A percentile compares a stretch with the other conserved stretches of the same genome.
These are phyloP conservation scores for Kazachstania martiniae DNA, from an alignment of 805 yeast species.

Conservation along the genomic window DNA sequence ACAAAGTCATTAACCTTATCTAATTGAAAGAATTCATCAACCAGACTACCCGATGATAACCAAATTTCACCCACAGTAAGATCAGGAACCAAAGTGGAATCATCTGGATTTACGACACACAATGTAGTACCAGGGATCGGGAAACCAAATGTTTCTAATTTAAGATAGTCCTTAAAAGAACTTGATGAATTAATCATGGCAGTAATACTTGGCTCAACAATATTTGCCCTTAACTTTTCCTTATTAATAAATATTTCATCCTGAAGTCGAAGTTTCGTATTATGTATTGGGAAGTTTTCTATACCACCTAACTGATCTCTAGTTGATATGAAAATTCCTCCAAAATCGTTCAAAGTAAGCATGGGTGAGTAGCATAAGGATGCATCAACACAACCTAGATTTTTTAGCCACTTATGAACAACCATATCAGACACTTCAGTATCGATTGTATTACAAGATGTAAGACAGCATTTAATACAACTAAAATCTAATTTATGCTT, in stretches of 20 bases:
- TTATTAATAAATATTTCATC: slow-evolving; percentile 28
- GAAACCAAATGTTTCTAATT: slow-evolving; percentile 87
- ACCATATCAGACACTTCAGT: slow-evolving; percentile 86
- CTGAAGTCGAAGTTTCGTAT: slow-evolving; percentile 18
- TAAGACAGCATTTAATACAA: slow-evolving; percentile 77
- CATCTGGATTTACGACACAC: slow-evolving; percentile 92
- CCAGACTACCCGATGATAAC: slow-evolving; percentile 88
- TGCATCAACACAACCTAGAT: slow-evolving; percentile 74
- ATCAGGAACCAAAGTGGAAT: slow-evolving; percentile 57
- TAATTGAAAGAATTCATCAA: slow-evolving; percentile 38
- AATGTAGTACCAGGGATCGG: slow-evolving; percentile 91
- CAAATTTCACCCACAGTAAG: slow-evolving; percentile 91
- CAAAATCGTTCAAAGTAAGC: slow-evolving; percentile 82
- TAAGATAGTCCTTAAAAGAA: slow-evolving; percentile 37
- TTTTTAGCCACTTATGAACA: slow-evolving; percentile 81
- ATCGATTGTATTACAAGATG: slow-evolving; percentile 81
- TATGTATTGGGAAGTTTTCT: slow-evolving; percentile 25
- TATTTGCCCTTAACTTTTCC: slow-evolving; percentile 27
- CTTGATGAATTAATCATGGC: slow-evolving; percentile 25
- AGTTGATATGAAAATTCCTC: slow-evolving; percentile 89
- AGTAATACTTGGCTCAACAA: slow-evolving; percentile 21
- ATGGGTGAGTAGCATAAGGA: slow-evolving; percentile 77
- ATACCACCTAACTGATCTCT: slow-evolving; percentile 64
- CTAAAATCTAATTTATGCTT: slow-evolving; percentile 69
- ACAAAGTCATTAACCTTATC: slow-evolving; percentile 28